These are phyloP conservation scores for Escovopsis sp. DNA, from an alignment of 2,329 filamentous ascomycete genomes.

Conservation along the genomic window DNA sequence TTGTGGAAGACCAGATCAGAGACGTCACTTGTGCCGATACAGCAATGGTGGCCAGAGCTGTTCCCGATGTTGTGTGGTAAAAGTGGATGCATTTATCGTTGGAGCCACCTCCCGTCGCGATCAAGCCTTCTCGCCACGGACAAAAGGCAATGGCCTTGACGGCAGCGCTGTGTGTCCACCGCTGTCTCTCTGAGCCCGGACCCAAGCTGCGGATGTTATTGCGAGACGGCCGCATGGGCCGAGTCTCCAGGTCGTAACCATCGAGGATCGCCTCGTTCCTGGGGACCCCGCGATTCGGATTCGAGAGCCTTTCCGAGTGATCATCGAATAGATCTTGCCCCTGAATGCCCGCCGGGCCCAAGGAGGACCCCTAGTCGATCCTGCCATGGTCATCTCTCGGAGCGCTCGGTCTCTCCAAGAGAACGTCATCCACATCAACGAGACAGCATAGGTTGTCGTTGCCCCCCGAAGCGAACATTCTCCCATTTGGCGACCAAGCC, in stretches of 20 bases:
- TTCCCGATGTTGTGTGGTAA: slow-evolving; percentile 73
- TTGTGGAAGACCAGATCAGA: slow-evolving; percentile 75
- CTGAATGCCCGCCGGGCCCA: neutral
- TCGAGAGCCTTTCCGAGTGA: neutral
- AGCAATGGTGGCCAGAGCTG: slow-evolving; percentile 76
- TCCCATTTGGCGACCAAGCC: slow-evolving; percentile 68
- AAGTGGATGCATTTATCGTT: slow-evolving; percentile 96
- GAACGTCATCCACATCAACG: slow-evolving; percentile 53
- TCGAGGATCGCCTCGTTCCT: slow-evolving; percentile 1
- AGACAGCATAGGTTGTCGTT: slow-evolving; percentile 86
- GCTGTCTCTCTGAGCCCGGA: slow-evolving; percentile 48
- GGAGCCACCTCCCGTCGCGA: slow-evolving; percentile 85
- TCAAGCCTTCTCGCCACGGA: slow-evolving; percentile 74
- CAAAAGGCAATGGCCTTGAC: slow-evolving; percentile 97
- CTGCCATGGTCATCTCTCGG: neutral
- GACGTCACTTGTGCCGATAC: slow-evolving; percentile 89
- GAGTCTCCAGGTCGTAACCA: slow-evolving; percentile 13
- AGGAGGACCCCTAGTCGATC: neutral
- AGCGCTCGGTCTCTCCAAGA: slow-evolving; percentile 13
- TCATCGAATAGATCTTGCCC: neutral
- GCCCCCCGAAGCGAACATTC: slow-evolving; percentile 69
- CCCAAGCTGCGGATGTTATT: slow-evolving; percentile 33
- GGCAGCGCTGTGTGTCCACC: slow-evolving; percentile 68
- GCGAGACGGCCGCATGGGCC: slow-evolving; percentile 14
- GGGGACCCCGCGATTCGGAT: neutral